phyloP scores from a whole-genome alignment of 129 eudicot genomes.

The Gnaphalium uliginosum region DNA sequence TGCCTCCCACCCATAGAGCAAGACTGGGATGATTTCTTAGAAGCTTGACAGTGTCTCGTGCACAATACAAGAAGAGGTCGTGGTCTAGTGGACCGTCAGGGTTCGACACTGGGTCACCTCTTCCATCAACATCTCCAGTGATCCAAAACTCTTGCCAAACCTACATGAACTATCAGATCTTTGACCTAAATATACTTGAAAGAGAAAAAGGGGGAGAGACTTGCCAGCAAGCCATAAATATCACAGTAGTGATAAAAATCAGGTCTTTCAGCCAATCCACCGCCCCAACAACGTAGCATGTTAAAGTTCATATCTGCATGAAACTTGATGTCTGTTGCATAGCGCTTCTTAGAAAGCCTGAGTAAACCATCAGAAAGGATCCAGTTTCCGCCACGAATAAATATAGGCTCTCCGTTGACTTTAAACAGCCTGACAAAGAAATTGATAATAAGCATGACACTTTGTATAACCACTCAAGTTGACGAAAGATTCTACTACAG shows the following conservation, averaged over 20 bases:
- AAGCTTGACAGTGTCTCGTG: slow-evolving; percentile 90
- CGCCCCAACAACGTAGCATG: slow-evolving; percentile 98
- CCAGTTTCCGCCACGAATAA: slow-evolving; percentile 99
- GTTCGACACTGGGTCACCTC: slow-evolving; percentile 93
- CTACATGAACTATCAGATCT: slow-evolving; percentile 32
- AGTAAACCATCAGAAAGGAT: slow-evolving; percentile 93
- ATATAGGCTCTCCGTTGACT: slow-evolving; percentile 88
- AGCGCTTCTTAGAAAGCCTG: slow-evolving; percentile 81
- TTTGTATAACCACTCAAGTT: not conserved
- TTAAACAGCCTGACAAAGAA: slow-evolving; percentile 64
- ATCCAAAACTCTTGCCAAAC: slow-evolving; percentile 99
- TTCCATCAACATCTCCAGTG: slow-evolving; percentile 94
- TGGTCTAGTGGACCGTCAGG: slow-evolving; percentile 95
- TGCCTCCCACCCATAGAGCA: slow-evolving; percentile 99
- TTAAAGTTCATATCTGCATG: slow-evolving; percentile 99
- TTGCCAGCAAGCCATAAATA: slow-evolving; percentile 81
- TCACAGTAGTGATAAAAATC: slow-evolving; percentile 96
- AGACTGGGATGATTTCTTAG: slow-evolving; percentile 96
- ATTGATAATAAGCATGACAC: not conserved
- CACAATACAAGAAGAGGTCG: slow-evolving; percentile 84
- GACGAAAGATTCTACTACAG: not conserved
- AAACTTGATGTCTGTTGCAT: slow-evolving; percentile 84
- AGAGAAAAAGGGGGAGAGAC: slow-evolving; percentile 29
- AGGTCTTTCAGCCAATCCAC: slow-evolving; percentile 96
- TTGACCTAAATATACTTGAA: not conserved